phyloP scores from a whole-genome alignment of 2,329 filamentous ascomycete species.

The Fusarium sp. region DNA sequence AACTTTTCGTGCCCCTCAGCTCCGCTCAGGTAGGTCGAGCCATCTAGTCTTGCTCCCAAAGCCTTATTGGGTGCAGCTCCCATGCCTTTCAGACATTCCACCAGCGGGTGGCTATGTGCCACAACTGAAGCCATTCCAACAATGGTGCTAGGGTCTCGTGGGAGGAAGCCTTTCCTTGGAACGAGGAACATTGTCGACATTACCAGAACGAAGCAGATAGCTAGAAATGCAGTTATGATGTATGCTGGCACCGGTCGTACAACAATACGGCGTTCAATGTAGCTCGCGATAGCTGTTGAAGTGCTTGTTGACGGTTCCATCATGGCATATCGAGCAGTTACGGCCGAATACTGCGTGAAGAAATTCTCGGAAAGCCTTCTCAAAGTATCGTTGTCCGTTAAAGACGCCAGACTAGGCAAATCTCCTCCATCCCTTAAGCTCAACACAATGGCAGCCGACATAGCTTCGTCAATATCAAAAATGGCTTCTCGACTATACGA shows the following conservation, averaged over 20 bases:
- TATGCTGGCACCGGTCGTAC: slow-evolving; percentile 44
- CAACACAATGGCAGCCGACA: slow-evolving; percentile 46
- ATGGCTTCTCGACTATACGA: slow-evolving; percentile 36
- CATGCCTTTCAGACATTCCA: slow-evolving; percentile 47
- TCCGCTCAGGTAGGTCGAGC: slow-evolving; percentile 44
- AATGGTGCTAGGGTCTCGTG: slow-evolving; percentile 46
- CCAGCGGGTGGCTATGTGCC: slow-evolving; percentile 47
- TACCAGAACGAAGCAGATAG: slow-evolving; percentile 37
- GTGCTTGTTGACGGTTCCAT: slow-evolving; percentile 36
- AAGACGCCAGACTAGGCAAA: slow-evolving; percentile 29
- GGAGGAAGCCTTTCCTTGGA: slow-evolving; percentile 47
- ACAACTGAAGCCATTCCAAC: slow-evolving; percentile 48
- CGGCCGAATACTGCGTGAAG: slow-evolving; percentile 46
- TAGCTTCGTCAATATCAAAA: slow-evolving; percentile 45
- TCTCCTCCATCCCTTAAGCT: slow-evolving; percentile 31
- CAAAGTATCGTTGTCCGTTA: slow-evolving; percentile 39
- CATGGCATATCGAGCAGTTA: slow-evolving; percentile 45
- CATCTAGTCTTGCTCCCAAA: slow-evolving; percentile 40
- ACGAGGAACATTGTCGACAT: slow-evolving; percentile 28
- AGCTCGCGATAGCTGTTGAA: slow-evolving; percentile 36
- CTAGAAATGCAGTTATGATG: slow-evolving; percentile 42
- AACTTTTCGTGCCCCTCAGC: slow-evolving; percentile 48
- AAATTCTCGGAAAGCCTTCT: slow-evolving; percentile 42
- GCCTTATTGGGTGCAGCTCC: slow-evolving; percentile 44
- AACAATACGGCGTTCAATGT: slow-evolving; percentile 44